These are phyloP conservation scores for Beauveria caledonica DNA, from an alignment of 2,329 filamentous ascomycete species.

Conservation along the genomic window DNA sequence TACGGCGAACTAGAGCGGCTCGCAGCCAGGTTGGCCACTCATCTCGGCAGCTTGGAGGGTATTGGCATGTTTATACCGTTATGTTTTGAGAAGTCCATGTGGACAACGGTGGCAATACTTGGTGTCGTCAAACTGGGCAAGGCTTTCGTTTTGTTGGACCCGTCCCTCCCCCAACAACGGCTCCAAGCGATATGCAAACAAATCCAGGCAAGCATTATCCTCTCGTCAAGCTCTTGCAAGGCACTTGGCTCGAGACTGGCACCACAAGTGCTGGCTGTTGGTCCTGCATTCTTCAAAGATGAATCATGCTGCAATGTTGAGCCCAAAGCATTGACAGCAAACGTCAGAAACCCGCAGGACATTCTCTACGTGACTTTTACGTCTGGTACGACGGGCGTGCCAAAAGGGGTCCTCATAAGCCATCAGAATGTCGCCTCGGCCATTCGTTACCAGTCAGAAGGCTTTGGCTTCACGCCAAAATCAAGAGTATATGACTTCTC, in stretches of 20 bases:
- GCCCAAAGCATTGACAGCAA: too few species aligned
- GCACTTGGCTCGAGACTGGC: background rate
- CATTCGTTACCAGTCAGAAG: conserved; percentile 8
- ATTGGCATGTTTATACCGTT: conserved; percentile 8
- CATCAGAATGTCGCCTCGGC: background rate
- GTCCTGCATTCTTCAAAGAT: background rate
- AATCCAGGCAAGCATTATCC: background rate
- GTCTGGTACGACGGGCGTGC: conserved; percentile 19
- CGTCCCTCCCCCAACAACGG: conserved; percentile 11
- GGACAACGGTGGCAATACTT: conserved; percentile 21
- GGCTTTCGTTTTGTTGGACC: conserved; percentile 24
- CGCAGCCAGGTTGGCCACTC: background rate
- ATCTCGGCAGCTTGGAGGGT: background rate
- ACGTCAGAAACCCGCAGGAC: background rate
- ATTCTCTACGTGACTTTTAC: conserved; percentile 20
- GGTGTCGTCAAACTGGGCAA: conserved; percentile 24
- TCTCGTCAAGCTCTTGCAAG: background rate
- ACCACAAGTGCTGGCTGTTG: background rate
- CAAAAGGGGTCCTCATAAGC: conserved; percentile 17
- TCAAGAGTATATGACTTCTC: conserved; percentile 13
- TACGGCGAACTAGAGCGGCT: conserved; percentile 17
- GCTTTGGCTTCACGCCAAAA: conserved; percentile 2
- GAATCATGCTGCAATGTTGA: background rate
- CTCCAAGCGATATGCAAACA: conserved; percentile 11
- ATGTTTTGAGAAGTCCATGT: conserved; percentile 21